phyloP scores from a whole-genome alignment of 495 filamentous ascomycete species.

The Hypomontagnella monticulosa region DNA sequence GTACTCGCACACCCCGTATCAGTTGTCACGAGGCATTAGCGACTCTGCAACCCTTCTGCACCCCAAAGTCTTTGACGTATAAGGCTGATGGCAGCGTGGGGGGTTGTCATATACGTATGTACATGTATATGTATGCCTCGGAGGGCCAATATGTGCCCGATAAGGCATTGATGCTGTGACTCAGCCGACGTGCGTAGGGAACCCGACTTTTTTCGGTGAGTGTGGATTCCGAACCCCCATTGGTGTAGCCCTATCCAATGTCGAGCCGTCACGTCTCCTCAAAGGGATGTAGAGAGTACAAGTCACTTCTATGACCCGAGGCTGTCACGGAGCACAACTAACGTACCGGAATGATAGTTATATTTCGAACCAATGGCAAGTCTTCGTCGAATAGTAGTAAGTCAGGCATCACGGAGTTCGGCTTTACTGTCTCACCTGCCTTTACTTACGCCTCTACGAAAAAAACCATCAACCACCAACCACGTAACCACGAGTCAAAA shows the following conservation, averaged over 20 bases:
- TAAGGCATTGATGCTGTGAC: slow-evolving; percentile 16
- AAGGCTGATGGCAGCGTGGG: slow-evolving; percentile 31
- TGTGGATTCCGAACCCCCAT: background rate
- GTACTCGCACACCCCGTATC: background rate
- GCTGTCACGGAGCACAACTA: slow-evolving; percentile 11
- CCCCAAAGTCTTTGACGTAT: slow-evolving; percentile 25
- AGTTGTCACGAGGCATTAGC: background rate
- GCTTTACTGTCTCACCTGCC: too few relatives aligned
- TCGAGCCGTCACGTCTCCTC: background rate
- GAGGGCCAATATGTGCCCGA: slow-evolving; percentile 9
- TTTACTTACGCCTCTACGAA: background rate
- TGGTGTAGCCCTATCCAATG: background rate
- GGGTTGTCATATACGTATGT: slow-evolving; percentile 3
- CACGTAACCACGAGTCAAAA: too few relatives aligned
- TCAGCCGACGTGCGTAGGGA: slow-evolving; percentile 10
- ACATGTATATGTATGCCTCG: background rate
- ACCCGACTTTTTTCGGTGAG: slow-evolving; percentile 17
- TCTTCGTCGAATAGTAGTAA: background rate
- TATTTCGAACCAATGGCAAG: too few relatives aligned
- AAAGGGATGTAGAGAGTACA: background rate
- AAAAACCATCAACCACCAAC: background rate
- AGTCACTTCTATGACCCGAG: background rate
- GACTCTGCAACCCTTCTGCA: background rate
- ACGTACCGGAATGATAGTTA: background rate
- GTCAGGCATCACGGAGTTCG: too few relatives aligned